Evolutionary conservation across 2,329 filamentous ascomycete species (phyloP).

Genomic region (Trichophyton verrucosum): DNA sequence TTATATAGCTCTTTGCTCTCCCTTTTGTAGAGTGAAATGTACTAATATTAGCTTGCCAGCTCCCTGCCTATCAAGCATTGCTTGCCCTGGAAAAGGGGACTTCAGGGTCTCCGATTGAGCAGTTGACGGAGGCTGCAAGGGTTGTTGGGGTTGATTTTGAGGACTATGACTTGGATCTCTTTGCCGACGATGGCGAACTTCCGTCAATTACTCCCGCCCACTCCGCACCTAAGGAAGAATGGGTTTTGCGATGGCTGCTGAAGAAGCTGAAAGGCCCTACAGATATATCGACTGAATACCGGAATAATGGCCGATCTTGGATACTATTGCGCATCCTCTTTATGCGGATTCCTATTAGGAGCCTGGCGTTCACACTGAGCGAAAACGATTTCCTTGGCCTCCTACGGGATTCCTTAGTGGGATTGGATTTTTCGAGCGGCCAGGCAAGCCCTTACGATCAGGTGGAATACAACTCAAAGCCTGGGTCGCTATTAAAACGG

Average conservation of each 20-base stretch:
- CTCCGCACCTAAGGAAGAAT: constrained; percentile 45
- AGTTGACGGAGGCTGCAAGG: constrained; percentile 32
- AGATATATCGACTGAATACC: constrained; percentile 28
- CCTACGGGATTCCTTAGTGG: constrained; percentile 53
- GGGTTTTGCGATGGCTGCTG: constrained; percentile 54
- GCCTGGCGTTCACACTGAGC: constrained; percentile 57
- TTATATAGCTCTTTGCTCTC: neutral
- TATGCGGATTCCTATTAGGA: constrained; percentile 56
- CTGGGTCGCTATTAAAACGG: constrained; percentile 24
- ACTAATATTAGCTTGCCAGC: constrained; percentile 17
- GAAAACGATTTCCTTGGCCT: constrained; percentile 56
- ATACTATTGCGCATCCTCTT: constrained; percentile 51
- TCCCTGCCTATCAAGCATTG: constrained; percentile 31
- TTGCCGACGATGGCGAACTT: neutral
- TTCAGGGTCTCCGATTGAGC: constrained; percentile 23
- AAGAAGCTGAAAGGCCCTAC: constrained; percentile 42
- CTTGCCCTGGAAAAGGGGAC: constrained; percentile 35
- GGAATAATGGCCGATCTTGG: constrained; percentile 36
- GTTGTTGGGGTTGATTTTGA: constrained; percentile 31
- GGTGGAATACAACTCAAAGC: constrained; percentile 18
- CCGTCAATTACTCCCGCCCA: neutral
- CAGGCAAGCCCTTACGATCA: constrained; percentile 10
- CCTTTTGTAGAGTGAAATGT: constrained; percentile 11
- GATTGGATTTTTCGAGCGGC: constrained; percentile 26
- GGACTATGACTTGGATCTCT: constrained; percentile 15